Conservation (phyloP, 768 basidiomycete genomes). For the Goffeauzyma gilvescens region DNA sequence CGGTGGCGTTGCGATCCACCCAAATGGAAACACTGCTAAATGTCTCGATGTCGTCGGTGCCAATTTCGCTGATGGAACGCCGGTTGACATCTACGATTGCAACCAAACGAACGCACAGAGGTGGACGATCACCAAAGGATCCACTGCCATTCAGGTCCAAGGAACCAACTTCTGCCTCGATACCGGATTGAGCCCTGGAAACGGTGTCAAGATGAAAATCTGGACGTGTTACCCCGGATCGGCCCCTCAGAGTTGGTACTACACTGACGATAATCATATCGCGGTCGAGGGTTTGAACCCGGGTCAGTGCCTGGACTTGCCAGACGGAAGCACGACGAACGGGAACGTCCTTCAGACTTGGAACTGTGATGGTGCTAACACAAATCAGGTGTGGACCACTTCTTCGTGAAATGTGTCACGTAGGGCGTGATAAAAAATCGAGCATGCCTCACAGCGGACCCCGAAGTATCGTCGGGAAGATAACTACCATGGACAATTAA, state of each 20-base stretch:
- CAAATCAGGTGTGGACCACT: slow-evolving; percentile 11
- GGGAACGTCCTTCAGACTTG: slow-evolving; percentile 17
- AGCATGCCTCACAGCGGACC: too few species aligned
- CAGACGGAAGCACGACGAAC: slow-evolving; percentile 10
- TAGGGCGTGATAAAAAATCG: too few species aligned
- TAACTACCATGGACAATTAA: too few species aligned
- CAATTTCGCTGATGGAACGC: slow-evolving; percentile 9
- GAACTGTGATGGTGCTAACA: slow-evolving; percentile 6
- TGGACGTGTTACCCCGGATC: slow-evolving; percentile 19
- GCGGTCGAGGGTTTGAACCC: slow-evolving; percentile 8
- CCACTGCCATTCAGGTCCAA: slow-evolving; percentile 13
- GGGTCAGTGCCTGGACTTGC: slow-evolving; percentile 16
- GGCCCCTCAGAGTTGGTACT: slow-evolving; percentile 18
- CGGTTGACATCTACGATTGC: slow-evolving; percentile 17
- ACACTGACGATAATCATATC: slow-evolving; percentile 14
- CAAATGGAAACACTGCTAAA: slow-evolving; percentile 13
- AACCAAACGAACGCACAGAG: slow-evolving; percentile 12
- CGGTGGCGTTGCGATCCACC: slow-evolving; percentile 17
- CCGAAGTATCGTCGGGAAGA: too few species aligned
- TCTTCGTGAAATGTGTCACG: too few species aligned
- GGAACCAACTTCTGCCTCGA: slow-evolving; percentile 21
- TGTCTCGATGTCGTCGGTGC: slow-evolving; percentile 14
- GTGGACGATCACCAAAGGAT: slow-evolving; percentile 13
- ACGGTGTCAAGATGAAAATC: slow-evolving; percentile 18
- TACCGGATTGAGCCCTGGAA: slow-evolving; percentile 13